Percentiles rank a stretch among this genome's conserved stretches.
Conservation (phyloP, 2,329 filamentous ascomycete species). For the Penicillium sp. region DNA sequence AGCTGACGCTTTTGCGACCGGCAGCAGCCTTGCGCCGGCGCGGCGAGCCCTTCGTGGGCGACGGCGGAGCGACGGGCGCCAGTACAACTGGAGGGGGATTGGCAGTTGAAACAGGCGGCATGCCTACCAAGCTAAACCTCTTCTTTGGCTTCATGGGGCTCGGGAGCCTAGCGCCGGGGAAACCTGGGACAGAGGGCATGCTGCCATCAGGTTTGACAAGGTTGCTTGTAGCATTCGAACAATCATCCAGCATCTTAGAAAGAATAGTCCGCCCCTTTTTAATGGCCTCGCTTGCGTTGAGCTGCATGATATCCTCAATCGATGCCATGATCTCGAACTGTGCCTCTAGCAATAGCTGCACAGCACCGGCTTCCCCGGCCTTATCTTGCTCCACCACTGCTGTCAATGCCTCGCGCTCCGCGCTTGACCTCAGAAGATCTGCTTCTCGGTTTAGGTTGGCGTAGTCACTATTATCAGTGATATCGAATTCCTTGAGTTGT, state of each 20-base stretch:
- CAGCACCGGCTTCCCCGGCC: slow-evolving; percentile 71
- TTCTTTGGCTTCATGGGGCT: slow-evolving; percentile 72
- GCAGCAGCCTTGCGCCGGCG: slow-evolving; percentile 67
- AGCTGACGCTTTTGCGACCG: slow-evolving; percentile 72
- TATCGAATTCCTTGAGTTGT: slow-evolving; percentile 73
- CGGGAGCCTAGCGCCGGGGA: slow-evolving; percentile 70
- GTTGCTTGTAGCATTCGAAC: slow-evolving; percentile 73
- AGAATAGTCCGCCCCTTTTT: slow-evolving; percentile 77
- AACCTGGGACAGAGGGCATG: slow-evolving; percentile 56
- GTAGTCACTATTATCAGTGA: slow-evolving; percentile 66
- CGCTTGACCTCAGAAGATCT: slow-evolving; percentile 80
- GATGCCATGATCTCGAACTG: slow-evolving; percentile 91
- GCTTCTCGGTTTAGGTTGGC: slow-evolving; percentile 76
- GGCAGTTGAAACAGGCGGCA: slow-evolving; percentile 29
- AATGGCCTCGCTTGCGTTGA: slow-evolving; percentile 83
- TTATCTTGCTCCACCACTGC: slow-evolving; percentile 84
- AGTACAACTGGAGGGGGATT: slow-evolving; percentile 34
- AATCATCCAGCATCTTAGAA: slow-evolving; percentile 73
- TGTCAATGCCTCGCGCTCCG: slow-evolving; percentile 75
- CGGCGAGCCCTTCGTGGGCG: slow-evolving; percentile 77
- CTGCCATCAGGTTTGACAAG: slow-evolving; percentile 87
- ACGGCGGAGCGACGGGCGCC: slow-evolving; percentile 46
- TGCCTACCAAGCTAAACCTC: slow-evolving; percentile 46
- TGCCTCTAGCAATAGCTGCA: slow-evolving; percentile 82
- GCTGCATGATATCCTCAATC: slow-evolving; percentile 75